Evolutionary conservation across 208 protist species (phyloP).

Genomic region (Trypanosoma scelopori): DNA sequence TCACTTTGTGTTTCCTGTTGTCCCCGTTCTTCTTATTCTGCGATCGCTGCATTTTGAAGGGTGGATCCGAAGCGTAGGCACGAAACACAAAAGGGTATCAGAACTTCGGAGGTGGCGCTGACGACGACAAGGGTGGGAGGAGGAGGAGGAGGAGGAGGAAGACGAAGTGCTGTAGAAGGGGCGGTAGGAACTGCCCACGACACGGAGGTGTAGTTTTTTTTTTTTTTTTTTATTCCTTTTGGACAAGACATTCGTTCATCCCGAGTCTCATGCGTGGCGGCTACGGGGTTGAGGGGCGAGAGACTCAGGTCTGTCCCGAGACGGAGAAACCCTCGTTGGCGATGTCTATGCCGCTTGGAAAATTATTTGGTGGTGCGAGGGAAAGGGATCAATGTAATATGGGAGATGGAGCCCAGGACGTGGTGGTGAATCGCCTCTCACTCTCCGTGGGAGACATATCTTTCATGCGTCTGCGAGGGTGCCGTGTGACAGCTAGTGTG

Average conservation of each 20-base stretch:
- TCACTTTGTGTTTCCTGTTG: too few species aligned
- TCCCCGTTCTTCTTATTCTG: too few species aligned
- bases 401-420: neutral
- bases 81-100: neutral
- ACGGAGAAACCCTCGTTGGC: neutral
- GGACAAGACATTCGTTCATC: neutral
- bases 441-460: constrained; percentile 24
- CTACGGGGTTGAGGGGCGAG: too few species aligned
- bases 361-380: neutral
- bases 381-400: neutral
- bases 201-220: neutral
- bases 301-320: neutral
- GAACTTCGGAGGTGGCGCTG: neutral
- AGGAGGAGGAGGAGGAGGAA: constrained; percentile 3
- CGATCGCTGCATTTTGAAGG: too few species aligned
- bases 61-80: neutral
- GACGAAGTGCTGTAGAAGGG: constrained; percentile 8
- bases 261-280: neutral
- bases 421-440: constrained; percentile 14
- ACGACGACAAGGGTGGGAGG: neutral
- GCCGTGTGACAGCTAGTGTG: neutral
- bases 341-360: neutral
- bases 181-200: neutral
- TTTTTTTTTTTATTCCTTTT: too few species aligned
- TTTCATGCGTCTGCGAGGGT: constrained; percentile 20